Conservation (phyloP, 2,329 filamentous ascomycete species). For the Sporothrix inflata region DNA sequence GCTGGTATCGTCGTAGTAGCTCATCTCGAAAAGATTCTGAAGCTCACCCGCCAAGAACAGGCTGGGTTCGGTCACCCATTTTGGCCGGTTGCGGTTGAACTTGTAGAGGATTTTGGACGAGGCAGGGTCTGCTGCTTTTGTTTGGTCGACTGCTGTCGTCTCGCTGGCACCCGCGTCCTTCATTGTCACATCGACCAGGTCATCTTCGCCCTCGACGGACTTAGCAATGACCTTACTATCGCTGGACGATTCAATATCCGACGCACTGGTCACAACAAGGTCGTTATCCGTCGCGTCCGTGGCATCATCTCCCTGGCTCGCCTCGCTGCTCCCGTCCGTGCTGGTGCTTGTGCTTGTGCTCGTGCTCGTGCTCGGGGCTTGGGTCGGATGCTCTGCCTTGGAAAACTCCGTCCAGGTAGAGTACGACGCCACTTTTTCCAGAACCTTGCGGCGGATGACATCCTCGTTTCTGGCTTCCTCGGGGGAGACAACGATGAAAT, state of each 20-base stretch:
- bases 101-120: conserved; percentile 45
- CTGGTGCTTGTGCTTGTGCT: conserved; percentile 11
- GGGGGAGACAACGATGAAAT: conserved; percentile 75
- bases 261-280: conserved; percentile 66
- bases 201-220: conserved; percentile 86
- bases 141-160: conserved; percentile 36
- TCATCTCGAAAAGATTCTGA: conserved; percentile 76
- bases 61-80: conserved; percentile 54
- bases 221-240: conserved; percentile 73
- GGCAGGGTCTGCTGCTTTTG: conserved; percentile 32
- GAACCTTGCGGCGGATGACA: conserved; percentile 75
- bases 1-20: conserved; percentile 62
- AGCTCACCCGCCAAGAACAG: conserved; percentile 64
- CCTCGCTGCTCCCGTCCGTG: not conserved
- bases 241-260: conserved; percentile 67
- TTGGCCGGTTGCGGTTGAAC: conserved; percentile 56
- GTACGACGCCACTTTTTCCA: conserved; percentile 74
- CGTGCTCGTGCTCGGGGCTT: not conserved
- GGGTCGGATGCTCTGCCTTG: conserved; percentile 53
- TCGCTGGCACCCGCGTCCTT: conserved; percentile 57
- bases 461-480: conserved; percentile 72
- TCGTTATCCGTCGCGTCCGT: conserved; percentile 59
- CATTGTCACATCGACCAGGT: conserved; percentile 89
- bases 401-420: conserved; percentile 70
- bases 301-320: conserved; percentile 20